These are phyloP conservation scores for Diaporthe citriasiana DNA, from an alignment of 2,329 filamentous ascomycete genomes.

Conservation along the genomic window DNA sequence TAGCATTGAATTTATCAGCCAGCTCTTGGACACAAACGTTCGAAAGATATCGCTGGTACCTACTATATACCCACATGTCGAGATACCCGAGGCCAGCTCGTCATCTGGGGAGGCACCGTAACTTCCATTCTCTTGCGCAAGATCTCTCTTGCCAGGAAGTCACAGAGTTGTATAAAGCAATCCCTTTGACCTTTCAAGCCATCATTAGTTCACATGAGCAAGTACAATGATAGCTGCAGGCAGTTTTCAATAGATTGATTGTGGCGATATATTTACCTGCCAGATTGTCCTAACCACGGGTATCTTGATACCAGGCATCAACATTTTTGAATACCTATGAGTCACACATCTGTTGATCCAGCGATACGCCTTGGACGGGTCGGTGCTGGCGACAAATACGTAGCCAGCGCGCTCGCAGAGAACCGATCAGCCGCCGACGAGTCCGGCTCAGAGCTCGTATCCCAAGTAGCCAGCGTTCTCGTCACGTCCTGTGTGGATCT, in stretches of 20 bases:
- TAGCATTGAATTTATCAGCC: no score
- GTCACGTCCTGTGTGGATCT: neutral
- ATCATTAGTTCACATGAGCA: neutral
- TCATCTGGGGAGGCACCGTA: neutral
- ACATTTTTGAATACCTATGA: no score
- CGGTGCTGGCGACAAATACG: conserved; percentile 15
- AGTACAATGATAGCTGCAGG: no score
- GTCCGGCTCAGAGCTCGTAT: conserved; percentile 16
- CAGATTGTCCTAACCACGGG: neutral
- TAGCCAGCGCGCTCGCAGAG: neutral
- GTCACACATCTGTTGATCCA: neutral
- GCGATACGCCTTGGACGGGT: neutral
- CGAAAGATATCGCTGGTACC: neutral
- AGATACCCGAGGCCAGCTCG: neutral
- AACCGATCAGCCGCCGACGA: conserved; percentile 5
- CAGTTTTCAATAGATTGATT: neutral
- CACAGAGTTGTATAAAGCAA: no score
- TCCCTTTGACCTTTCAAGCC: neutral
- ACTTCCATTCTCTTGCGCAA: neutral
- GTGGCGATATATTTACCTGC: neutral
- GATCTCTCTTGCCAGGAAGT: no score
- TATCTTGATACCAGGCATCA: neutral
- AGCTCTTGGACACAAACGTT: neutral
- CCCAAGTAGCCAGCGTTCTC: neutral
- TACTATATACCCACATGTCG: neutral